Conservation (phyloP, 2,329 filamentous ascomycete genomes). For the Verticillium longisporum region DNA sequence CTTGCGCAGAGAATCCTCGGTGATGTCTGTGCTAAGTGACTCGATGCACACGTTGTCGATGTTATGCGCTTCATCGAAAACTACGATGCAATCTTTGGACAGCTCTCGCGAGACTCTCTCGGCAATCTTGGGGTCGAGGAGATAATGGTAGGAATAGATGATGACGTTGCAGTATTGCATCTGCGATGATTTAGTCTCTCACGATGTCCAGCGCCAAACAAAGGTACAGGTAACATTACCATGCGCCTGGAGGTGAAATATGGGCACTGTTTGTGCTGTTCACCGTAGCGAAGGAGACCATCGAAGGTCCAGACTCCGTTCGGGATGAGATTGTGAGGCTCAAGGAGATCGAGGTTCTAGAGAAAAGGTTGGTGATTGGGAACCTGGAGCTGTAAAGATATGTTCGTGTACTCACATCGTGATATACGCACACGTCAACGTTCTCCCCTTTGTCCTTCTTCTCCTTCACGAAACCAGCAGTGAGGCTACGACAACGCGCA, state of each 20-base stretch:
- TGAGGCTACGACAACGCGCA: slow-evolving; percentile 90
- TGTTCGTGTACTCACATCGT: slow-evolving; percentile 58
- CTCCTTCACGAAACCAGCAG: slow-evolving; percentile 94
- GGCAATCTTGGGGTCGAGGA: slow-evolving; percentile 95
- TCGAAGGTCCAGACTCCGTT: slow-evolving; percentile 96
- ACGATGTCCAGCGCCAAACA: background rate
- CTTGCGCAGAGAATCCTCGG: slow-evolving; percentile 87
- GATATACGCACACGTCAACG: slow-evolving; percentile 90
- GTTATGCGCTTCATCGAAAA: slow-evolving; percentile 98
- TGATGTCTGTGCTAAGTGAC: slow-evolving; percentile 91
- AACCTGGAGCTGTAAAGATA: background rate
- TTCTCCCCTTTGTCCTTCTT: slow-evolving; percentile 94
- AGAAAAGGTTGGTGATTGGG: background rate
- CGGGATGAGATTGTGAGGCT: slow-evolving; percentile 90
- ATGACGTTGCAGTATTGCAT: slow-evolving; percentile 99
- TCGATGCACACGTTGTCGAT: slow-evolving; percentile 99
- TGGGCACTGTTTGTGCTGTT: slow-evolving; percentile 93
- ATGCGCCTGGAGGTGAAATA: slow-evolving; percentile 95
- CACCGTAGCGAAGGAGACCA: slow-evolving; percentile 79
- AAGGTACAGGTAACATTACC: slow-evolving; percentile 42
- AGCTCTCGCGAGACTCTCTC: slow-evolving; percentile 92
- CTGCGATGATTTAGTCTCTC: slow-evolving; percentile 30
- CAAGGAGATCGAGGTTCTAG: slow-evolving; percentile 85
- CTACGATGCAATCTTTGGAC: slow-evolving; percentile 96
- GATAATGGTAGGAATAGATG: slow-evolving; percentile 98